Conservation (phyloP, 1,284 basidiomycete genomes). For the Veloboletus limbatus region DNA sequence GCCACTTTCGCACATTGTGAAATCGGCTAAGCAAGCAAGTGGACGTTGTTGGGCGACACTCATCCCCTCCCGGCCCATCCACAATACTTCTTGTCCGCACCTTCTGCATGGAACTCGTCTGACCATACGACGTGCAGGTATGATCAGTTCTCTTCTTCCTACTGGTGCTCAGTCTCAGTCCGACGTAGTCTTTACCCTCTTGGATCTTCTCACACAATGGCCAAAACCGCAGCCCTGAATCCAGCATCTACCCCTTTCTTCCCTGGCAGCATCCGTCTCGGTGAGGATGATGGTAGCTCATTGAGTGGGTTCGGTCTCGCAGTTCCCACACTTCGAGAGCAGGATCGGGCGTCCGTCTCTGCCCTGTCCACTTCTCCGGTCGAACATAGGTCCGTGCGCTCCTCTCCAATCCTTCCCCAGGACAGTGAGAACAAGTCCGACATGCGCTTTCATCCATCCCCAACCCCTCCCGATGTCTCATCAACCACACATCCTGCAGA, state of each 20-base stretch:
- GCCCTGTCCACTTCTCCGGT: conserved; percentile 57
- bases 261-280: conserved; percentile 58
- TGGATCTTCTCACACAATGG: conserved; percentile 47
- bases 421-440: conserved; percentile 31
- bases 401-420: conserved; percentile 51
- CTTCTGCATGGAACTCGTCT: conserved; percentile 30
- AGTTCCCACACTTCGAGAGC: conserved; percentile 50
- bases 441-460: conserved; percentile 33
- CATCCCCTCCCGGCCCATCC: conserved; percentile 9
- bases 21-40: conserved; percentile 22
- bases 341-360: conserved; percentile 54
- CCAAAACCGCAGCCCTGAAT: conserved; percentile 71
- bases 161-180: conserved; percentile 4
- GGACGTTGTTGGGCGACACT: conserved; percentile 20
- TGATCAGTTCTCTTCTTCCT: conserved; percentile 10
- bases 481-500: conserved; percentile 49
- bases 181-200: conserved; percentile 15
- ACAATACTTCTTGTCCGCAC: not conserved
- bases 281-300: conserved; percentile 48
- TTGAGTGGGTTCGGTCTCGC: conserved; percentile 41
- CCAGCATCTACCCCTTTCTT: conserved; percentile 81
- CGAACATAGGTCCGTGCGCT: conserved; percentile 63
- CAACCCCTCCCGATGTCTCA: conserved; percentile 40
- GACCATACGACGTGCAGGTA: conserved; percentile 25
- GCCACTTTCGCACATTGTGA: conserved; percentile 32